A percentile compares a stretch with the other conserved stretches of the same genome.
These are phyloP conservation scores for Cystobasidium pallidum DNA, from an alignment of 1,284 basidiomycete genomes.

Conservation along the genomic window DNA sequence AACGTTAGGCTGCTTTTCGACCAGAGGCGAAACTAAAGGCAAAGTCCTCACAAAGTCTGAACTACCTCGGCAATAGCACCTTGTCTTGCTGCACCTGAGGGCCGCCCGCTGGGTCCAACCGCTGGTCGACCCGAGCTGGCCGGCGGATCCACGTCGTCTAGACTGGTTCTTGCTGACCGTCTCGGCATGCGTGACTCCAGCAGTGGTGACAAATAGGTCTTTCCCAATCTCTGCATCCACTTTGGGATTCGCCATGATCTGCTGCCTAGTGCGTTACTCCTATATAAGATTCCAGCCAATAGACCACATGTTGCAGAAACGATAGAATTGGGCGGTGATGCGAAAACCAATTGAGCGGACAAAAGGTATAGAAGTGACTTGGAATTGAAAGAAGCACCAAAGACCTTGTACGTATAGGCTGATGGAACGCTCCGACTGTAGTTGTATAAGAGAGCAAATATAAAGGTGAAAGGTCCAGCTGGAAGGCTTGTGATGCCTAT, in stretches of 20 bases:
- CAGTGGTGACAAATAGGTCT: slow-evolving; percentile 15
- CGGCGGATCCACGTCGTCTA: slow-evolving; percentile 33
- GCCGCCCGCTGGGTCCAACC: slow-evolving; percentile 3
- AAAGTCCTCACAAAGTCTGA: slow-evolving; percentile 32
- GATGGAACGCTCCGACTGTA: slow-evolving; percentile 74
- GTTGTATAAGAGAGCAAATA: slow-evolving; percentile 75
- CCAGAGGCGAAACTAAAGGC: background rate
- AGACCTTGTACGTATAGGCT: slow-evolving; percentile 72
- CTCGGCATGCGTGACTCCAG: slow-evolving; percentile 32
- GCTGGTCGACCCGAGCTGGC: background rate
- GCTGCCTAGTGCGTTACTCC: slow-evolving; percentile 73
- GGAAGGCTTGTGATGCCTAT: slow-evolving; percentile 74
- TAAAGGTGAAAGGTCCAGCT: slow-evolving; percentile 65
- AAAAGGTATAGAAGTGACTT: slow-evolving; percentile 72
- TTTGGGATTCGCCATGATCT: slow-evolving; percentile 65
- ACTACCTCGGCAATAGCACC: slow-evolving; percentile 40
- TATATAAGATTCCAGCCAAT: slow-evolving; percentile 72
- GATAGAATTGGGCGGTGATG: slow-evolving; percentile 68
- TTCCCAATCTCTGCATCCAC: slow-evolving; percentile 12
- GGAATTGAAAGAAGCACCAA: slow-evolving; percentile 73
- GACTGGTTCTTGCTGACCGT: slow-evolving; percentile 30
- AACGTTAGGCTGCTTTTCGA: background rate
- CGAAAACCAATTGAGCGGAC: slow-evolving; percentile 68
- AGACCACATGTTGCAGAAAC: slow-evolving; percentile 68
- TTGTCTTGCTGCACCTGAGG: slow-evolving; percentile 12